phyloP scores from a whole-genome alignment of 2,329 filamentous ascomycete genomes.

The Aspergillus quadrilineatus region DNA sequence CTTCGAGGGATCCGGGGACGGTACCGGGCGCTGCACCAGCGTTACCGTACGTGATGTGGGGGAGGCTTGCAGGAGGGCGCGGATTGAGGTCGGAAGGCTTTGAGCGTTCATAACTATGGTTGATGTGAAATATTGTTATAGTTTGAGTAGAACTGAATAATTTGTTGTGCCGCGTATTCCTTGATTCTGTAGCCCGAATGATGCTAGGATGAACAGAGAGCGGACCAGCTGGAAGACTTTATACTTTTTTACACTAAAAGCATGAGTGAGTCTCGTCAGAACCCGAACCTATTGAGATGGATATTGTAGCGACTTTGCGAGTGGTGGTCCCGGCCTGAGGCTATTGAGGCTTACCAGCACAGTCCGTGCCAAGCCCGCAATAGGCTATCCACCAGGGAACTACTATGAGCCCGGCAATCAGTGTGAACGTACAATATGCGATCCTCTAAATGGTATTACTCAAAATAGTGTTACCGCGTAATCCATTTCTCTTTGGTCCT shows the following conservation, averaged over 20 bases:
- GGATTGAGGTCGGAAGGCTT: background rate
- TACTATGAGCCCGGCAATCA: background rate
- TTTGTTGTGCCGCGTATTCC: no score
- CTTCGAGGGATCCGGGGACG: constrained; percentile 24
- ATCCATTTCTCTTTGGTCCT: no score
- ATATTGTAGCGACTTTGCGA: background rate
- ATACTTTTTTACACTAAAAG: no score
- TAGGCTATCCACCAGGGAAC: background rate
- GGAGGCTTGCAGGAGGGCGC: constrained; percentile 13
- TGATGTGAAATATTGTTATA: background rate
- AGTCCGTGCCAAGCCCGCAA: background rate
- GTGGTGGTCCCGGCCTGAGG: background rate
- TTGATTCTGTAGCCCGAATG: no score
- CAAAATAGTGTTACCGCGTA: background rate
- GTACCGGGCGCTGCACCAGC: constrained; percentile 13
- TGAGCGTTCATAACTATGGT: background rate
- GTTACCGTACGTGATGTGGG: constrained; percentile 6
- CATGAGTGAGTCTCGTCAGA: no score
- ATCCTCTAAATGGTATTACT: no score
- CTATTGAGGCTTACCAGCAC: background rate
- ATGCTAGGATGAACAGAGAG: no score
- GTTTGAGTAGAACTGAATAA: background rate
- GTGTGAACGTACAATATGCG: no score
- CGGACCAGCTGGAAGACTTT: no score
- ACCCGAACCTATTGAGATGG: no score